phyloP scores from a whole-genome alignment of 129 eudicot species.

The Centaurea solstitialis region DNA sequence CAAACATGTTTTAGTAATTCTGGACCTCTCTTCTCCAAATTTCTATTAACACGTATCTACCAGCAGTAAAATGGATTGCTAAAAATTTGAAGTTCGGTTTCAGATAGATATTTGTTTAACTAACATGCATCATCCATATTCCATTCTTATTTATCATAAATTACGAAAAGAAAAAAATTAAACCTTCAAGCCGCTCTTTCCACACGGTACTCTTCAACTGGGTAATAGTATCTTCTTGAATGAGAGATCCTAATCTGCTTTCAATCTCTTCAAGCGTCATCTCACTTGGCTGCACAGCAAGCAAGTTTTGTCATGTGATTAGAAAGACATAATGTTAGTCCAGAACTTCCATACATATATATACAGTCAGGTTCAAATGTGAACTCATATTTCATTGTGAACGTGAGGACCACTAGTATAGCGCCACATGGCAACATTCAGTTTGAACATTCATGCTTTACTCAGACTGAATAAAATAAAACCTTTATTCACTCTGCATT shows the following conservation, averaged over 20 bases:
- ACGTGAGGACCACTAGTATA: no score
- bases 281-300: conserved; percentile 71
- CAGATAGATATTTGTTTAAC: background rate
- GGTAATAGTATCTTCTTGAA: conserved; percentile 68
- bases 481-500: no score
- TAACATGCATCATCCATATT: background rate
- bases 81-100: no score
- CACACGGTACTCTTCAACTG: conserved; percentile 95
- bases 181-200: conserved; percentile 99
- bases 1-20: no score
- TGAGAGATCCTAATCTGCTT: conserved; percentile 76
- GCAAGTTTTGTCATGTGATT: background rate
- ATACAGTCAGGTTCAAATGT: no score
- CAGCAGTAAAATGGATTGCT: no score
- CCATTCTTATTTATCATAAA: background rate
- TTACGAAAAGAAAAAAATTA: background rate
- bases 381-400: no score
- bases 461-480: no score
- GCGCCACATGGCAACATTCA: no score
- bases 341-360: background rate
- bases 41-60: no score
- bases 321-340: background rate
- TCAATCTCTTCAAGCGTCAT: conserved; percentile 98
- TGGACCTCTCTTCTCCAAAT: no score
- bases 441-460: no score